Base-by-base conservation (phyloP, 176 grass and related monocot species). In the Ensete glaucum region DNA sequence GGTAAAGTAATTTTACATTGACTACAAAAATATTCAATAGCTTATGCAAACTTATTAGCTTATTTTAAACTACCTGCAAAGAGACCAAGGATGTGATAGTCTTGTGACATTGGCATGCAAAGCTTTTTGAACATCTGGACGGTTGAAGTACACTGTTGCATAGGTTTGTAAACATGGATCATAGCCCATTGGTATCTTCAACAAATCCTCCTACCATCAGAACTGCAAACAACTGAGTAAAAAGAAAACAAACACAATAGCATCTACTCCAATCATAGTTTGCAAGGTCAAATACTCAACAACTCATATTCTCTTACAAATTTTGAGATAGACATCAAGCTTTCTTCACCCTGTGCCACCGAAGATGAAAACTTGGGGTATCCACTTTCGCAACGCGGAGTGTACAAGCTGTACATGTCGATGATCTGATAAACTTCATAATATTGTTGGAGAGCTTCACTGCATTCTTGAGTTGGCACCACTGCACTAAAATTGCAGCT, bases 321-420 rank as follows among this genome's bases (percentile, higher is more conserved):
- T 60, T 60, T 60, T 17, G 57, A 60, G 57, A 60, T n/a, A 19
- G n/a, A 60, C 6, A 8, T 20, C 57, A 8, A 19, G 13, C 19
- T n/a, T 15, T 17, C 15, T 17, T 60, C 57, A n/a, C 34, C 34
- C 34, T 43, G 34, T 0, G 4, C 34, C 34, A 43, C 4, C 34
- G 34, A 43, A 43, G 34, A 43, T 4, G 4, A 43, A 43, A 43
- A 43, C 34, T 43, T 43, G 4, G 57, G 16, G n/a, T n/a, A n/a
- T 60, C 57, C 23, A 52, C 0, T 6, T 15, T 51, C 48, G 25
- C 75, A 77, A 15, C 7, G 11, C 20, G 53, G 68, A 1, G 81
- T 72, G 76, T 90, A 86, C 17, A 90, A 19, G 75, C 88, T 90
- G 68, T 90, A 90, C 65, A 90, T 72, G 48, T 90, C 84, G 43